These are phyloP conservation scores for Heterobasidion parviporum DNA, from an alignment of 1,284 basidiomycete genomes.

Conservation along the genomic window DNA sequence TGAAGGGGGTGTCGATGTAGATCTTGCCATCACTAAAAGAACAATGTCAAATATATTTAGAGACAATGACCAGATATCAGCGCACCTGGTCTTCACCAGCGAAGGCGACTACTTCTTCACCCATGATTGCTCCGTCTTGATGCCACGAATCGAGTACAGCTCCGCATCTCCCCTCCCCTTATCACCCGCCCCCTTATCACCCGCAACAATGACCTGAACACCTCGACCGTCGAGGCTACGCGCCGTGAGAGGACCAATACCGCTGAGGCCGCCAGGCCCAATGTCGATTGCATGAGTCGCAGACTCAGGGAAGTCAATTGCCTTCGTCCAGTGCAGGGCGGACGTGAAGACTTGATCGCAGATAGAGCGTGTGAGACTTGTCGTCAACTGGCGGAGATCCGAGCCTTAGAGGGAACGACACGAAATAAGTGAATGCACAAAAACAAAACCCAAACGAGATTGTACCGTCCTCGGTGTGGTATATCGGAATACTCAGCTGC, in stretches of 20 bases:
- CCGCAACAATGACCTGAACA: slow-evolving; percentile 80
- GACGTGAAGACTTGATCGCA: slow-evolving; percentile 91
- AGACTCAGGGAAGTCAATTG: slow-evolving; percentile 80
- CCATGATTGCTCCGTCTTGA: slow-evolving; percentile 87
- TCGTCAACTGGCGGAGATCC: slow-evolving; percentile 62
- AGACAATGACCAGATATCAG: not conserved
- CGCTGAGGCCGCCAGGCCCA: slow-evolving; percentile 89
- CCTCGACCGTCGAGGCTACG: slow-evolving; percentile 92
- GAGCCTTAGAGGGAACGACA: slow-evolving; percentile 45
- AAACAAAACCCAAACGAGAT: slow-evolving; percentile 12
- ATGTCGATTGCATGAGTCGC: slow-evolving; percentile 96
- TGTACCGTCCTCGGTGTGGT: slow-evolving; percentile 86
- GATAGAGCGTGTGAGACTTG: slow-evolving; percentile 74
- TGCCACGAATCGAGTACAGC: slow-evolving; percentile 61
- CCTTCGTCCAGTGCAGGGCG: slow-evolving; percentile 90
- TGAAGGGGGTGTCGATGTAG: slow-evolving; percentile 94
- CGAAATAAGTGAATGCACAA: slow-evolving; percentile 4
- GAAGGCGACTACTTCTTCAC: slow-evolving; percentile 79
- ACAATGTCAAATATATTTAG: not conserved
- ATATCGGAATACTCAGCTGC: slow-evolving; percentile 81
- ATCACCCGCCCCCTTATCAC: too few relatives aligned
- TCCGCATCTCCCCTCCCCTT: slow-evolving; percentile 82
- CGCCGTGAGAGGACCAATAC: slow-evolving; percentile 87
- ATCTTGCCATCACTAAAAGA: slow-evolving; percentile 73
- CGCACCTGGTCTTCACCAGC: slow-evolving; percentile 84